Evolutionary conservation across 192 early-diverging fungal genomes (phyloP).

Genomic region (Coemansia sp.): DNA sequence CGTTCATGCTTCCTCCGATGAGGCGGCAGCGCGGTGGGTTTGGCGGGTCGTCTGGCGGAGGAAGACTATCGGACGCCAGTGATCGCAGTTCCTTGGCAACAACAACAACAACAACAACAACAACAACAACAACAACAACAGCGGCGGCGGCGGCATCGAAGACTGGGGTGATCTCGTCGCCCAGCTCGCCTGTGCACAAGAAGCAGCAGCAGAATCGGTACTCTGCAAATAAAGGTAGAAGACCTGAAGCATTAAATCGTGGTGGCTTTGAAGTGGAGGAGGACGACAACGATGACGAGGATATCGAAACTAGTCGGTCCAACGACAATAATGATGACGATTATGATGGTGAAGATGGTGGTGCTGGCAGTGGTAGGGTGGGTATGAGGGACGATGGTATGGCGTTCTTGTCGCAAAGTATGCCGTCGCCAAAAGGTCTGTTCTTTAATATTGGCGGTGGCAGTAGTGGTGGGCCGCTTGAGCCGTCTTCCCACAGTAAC

Average conservation of each 20-base stretch:
- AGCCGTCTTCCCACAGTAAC: too few species aligned
- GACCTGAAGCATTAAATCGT: too few species aligned
- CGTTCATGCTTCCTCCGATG: conserved; percentile 2
- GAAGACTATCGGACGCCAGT: conserved; percentile 10
- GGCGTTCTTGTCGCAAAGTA: conserved; percentile 43
- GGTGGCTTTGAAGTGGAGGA: background rate
- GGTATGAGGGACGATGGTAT: too few species aligned
- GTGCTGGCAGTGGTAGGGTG: too few species aligned
- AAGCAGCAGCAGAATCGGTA: background rate
- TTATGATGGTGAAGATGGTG: background rate
- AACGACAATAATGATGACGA: background rate
- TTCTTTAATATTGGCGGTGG: conserved; percentile 12
- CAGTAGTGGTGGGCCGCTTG: too few species aligned
- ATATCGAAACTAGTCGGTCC: background rate
- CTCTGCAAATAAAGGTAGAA: background rate
- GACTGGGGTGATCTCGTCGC: conserved; percentile 10
- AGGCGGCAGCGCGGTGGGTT: conserved; percentile 3
- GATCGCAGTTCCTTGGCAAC: background rate
- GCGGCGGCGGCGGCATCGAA: background rate
- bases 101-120: too few species aligned
- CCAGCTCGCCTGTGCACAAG: conserved; percentile 9
- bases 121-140: too few species aligned
- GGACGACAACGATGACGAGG: background rate
- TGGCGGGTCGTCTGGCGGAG: background rate
- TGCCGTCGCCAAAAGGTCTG: conserved; percentile 44